Evolutionary conservation across 2,329 filamentous ascomycete genomes (phyloP).

Genomic region (Verticillium alfalfae): DNA sequence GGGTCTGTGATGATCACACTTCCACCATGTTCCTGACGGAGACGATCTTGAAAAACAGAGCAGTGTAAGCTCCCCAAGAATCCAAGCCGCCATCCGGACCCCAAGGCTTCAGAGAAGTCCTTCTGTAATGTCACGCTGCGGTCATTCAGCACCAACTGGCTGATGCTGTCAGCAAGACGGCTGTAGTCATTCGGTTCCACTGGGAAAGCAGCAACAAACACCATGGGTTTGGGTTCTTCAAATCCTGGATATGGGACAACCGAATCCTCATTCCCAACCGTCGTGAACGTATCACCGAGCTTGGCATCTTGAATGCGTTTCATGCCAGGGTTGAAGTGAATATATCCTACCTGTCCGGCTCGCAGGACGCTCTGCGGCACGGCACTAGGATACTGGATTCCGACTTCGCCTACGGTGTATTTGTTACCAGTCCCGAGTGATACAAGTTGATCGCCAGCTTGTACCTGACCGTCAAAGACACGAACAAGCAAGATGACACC

Average conservation of each 20-base stretch:
- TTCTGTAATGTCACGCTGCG: conserved; percentile 91
- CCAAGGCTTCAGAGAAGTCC: conserved; percentile 88
- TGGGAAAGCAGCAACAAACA: conserved; percentile 95
- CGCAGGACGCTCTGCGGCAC: conserved; percentile 74
- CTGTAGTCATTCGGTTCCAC: conserved; percentile 84
- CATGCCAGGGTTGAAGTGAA: conserved; percentile 98
- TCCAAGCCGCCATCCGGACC: conserved; percentile 87
- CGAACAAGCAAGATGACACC: conserved; percentile 88
- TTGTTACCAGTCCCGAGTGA: conserved; percentile 85
- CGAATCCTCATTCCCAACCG: conserved; percentile 65
- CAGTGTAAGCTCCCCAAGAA: conserved; percentile 97
- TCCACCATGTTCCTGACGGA: conserved; percentile 89
- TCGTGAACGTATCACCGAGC: conserved; percentile 91
- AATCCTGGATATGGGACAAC: conserved; percentile 87
- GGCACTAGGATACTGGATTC: conserved; percentile 89
- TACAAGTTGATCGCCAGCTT: conserved; percentile 76
- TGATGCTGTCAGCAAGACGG: conserved; percentile 88
- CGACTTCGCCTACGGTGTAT: conserved; percentile 93
- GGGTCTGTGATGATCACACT: conserved; percentile 97
- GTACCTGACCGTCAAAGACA: conserved; percentile 82
- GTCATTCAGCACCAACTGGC: conserved; percentile 90
- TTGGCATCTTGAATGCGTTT: conserved; percentile 94
- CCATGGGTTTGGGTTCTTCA: conserved; percentile 97
- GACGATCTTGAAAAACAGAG: conserved; percentile 95
- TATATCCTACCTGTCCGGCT: conserved; percentile 92